These are phyloP conservation scores for Camelina neglecta DNA, from an alignment of 345 rosid species.

Conservation along the genomic window DNA sequence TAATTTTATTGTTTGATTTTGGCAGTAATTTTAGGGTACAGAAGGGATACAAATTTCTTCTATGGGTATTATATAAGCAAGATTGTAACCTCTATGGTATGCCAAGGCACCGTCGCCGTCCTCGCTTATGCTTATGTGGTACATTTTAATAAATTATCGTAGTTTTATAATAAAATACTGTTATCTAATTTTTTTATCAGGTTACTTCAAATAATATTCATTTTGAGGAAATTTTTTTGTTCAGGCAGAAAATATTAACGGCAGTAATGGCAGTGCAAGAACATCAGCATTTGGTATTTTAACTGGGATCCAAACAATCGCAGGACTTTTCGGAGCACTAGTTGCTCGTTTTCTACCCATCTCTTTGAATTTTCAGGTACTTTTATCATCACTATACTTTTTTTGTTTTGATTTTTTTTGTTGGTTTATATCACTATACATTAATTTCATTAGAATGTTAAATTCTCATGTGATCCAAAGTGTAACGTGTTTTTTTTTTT, in stretches of 20 bases:
- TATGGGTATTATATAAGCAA: slow-evolving; percentile 63
- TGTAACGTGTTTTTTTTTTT: not conserved
- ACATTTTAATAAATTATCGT: not conserved
- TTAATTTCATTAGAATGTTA: not conserved
- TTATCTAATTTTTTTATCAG: not conserved
- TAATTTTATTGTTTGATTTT: not conserved
- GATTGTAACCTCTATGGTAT: slow-evolving; percentile 69
- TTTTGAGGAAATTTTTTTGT: not conserved
- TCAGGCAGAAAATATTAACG: slow-evolving; percentile 72
- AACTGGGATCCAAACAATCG: slow-evolving; percentile 55
- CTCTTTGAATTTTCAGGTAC: slow-evolving; percentile 66
- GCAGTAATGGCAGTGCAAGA: slow-evolving; percentile 37
- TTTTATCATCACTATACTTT: not conserved
- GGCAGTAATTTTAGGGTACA: slow-evolving; percentile 81
- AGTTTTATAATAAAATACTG: not conserved
- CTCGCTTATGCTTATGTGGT: slow-evolving; percentile 92
- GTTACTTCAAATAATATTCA: not conserved
- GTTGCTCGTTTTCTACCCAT: slow-evolving; percentile 77
- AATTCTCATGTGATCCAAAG: not conserved
- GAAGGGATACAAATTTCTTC: slow-evolving; percentile 64
- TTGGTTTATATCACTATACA: not conserved
- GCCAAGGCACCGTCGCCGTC: slow-evolving; percentile 65
- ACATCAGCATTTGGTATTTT: slow-evolving; percentile 76
- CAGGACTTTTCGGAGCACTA: slow-evolving; percentile 64
- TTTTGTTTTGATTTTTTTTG: too few relatives aligned